phyloP scores from a whole-genome alignment of 306 rosid genomes.

The Astragalus glycyphyllos region DNA sequence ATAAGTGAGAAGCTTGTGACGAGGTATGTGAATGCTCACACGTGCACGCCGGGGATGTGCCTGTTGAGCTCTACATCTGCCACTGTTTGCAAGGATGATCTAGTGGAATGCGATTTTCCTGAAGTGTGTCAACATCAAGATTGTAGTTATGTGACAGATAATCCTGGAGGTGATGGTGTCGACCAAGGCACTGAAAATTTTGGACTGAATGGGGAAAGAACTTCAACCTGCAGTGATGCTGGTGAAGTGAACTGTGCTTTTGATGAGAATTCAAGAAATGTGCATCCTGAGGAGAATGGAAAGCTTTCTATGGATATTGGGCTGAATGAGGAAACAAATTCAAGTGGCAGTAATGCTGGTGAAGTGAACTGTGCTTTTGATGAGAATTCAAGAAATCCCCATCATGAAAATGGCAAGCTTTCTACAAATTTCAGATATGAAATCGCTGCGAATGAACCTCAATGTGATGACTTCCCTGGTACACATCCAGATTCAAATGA shows the following conservation, averaged over 20 bases:
- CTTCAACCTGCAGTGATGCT: constrained; percentile 41
- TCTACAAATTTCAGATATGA: constrained; percentile 36
- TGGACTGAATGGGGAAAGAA: constrained; percentile 39
- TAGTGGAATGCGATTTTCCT: constrained; percentile 55
- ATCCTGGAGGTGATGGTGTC: constrained; percentile 28
- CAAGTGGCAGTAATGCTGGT: constrained; percentile 36
- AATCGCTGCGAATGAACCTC: constrained; percentile 38
- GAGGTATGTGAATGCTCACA: constrained; percentile 66
- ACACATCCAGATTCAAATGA: constrained; percentile 44
- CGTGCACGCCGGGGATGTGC: constrained; percentile 67
- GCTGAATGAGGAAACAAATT: constrained; percentile 40
- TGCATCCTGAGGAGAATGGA: constrained; percentile 48
- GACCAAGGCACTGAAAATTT: constrained; percentile 38
- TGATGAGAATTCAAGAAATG: constrained; percentile 43
- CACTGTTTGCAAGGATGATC: constrained; percentile 82
- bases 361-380: constrained; percentile 28
- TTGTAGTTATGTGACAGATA: constrained; percentile 38
- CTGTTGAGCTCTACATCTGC: constrained; percentile 64
- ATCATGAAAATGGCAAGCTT: constrained; percentile 46
- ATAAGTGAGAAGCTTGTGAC: constrained; percentile 87
- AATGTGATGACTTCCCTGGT: constrained; percentile 43
- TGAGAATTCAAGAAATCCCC: constrained; percentile 43
- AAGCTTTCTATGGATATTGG: constrained; percentile 41
- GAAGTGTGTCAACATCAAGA: constrained; percentile 41
- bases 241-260: constrained; percentile 30